phyloP scores from a whole-genome alignment of 345 rosid species.

The Hypericum perforatum region DNA sequence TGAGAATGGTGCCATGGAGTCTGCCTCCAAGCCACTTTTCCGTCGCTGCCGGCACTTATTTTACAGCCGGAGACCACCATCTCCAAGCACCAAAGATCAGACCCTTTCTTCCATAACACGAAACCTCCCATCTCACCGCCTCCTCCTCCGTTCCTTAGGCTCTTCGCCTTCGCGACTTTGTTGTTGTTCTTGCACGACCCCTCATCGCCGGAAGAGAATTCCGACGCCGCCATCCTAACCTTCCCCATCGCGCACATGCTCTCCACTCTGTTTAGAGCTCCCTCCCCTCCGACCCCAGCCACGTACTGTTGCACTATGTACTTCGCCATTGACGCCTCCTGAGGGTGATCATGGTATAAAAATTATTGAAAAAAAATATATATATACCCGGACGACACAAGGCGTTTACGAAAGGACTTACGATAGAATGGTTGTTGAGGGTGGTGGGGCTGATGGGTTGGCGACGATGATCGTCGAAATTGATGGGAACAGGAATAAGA shows the following conservation, averaged over 20 bases:
- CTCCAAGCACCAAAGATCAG: constrained; percentile 85
- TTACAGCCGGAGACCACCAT: constrained; percentile 79
- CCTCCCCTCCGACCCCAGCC: constrained; percentile 87
- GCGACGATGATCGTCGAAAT: constrained; percentile 11
- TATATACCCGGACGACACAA: neutral
- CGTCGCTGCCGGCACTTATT: constrained; percentile 92
- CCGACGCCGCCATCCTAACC: constrained; percentile 84
- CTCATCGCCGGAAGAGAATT: constrained; percentile 57
- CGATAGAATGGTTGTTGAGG: constrained; percentile 58
- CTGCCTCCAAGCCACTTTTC: constrained; percentile 84
- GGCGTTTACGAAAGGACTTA: constrained; percentile 17
- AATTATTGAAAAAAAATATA: neutral
- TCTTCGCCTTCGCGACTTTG: constrained; percentile 38
- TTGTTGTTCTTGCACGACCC: constrained; percentile 27
- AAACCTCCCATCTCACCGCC: constrained; percentile 77
- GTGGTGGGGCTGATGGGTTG: constrained; percentile 25
- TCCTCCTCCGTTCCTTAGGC: constrained; percentile 23
- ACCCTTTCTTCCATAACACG: constrained; percentile 83
- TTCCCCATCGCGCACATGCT: constrained; percentile 96
- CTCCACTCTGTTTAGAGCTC: constrained; percentile 40
- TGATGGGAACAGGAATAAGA: constrained; percentile 69
- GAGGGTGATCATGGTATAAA: too few species aligned
- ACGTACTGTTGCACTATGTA: constrained; percentile 86
- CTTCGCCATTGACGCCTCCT: constrained; percentile 88
- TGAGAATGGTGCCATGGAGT: constrained; percentile 92